These are phyloP conservation scores for Tetradesmus obliquus DNA, from an alignment of 139 green algal species.

Conservation along the genomic window DNA sequence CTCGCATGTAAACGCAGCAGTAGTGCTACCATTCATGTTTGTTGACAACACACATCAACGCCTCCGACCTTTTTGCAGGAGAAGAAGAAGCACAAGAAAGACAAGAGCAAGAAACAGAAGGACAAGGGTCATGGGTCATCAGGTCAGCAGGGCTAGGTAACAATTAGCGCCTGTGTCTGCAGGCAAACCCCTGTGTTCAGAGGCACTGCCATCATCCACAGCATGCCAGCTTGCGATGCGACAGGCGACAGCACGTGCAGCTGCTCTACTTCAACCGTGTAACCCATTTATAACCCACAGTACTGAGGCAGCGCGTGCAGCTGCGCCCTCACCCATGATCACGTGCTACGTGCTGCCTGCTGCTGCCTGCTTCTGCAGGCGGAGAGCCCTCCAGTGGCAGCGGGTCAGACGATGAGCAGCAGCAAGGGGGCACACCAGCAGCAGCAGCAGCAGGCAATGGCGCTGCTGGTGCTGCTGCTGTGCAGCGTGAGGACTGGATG, in stretches of 20 bases:
- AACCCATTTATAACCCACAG: no score
- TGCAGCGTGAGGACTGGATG: slow-evolving; percentile 83
- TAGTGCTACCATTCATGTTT: background rate
- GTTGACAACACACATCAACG: background rate
- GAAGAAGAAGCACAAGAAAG: slow-evolving; percentile 35
- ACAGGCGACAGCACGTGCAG: background rate
- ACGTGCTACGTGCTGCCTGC: background rate
- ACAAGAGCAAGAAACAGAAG: slow-evolving; percentile 33
- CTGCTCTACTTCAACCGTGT: background rate
- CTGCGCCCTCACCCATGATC: background rate
- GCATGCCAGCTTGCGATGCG: background rate
- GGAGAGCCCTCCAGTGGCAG: background rate
- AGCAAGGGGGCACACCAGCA: background rate
- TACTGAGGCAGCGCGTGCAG: no score
- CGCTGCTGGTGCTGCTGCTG: background rate
- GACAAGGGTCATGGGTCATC: background rate
- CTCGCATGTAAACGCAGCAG: background rate
- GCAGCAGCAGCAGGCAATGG: slow-evolving; percentile 23
- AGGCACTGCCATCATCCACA: background rate
- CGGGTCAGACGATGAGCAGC: slow-evolving; percentile 35
- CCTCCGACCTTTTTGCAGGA: background rate
- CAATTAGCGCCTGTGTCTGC: background rate
- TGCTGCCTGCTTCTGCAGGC: slow-evolving; percentile 7
- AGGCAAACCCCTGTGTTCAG: background rate
- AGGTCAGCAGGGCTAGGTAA: background rate